phyloP scores from a whole-genome alignment of 164 flowering plant species.

The Malania oleifera region DNA sequence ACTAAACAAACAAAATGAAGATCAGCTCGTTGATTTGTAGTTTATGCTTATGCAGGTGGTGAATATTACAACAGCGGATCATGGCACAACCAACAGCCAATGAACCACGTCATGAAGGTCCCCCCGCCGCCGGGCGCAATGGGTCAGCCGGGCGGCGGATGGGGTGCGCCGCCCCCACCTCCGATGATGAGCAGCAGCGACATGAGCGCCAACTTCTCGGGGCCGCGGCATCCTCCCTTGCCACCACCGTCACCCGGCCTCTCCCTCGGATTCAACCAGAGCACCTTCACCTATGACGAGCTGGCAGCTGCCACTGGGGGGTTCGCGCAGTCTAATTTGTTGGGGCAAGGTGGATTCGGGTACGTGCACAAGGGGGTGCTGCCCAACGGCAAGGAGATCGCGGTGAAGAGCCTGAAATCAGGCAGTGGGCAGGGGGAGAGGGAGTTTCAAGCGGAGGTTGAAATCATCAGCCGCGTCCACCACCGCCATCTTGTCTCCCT shows the following conservation, averaged over 20 bases:
- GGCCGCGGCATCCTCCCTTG: slow-evolving; percentile 16
- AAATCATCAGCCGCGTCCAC: slow-evolving; percentile 81
- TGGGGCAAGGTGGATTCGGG: slow-evolving; percentile 89
- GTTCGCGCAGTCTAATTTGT: slow-evolving; percentile 46
- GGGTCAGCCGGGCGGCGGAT: slow-evolving; percentile 13
- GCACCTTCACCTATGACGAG: slow-evolving; percentile 66
- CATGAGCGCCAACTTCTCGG: slow-evolving; percentile 32
- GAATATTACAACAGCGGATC: slow-evolving; percentile 19
- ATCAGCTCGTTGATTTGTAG: too few species aligned
- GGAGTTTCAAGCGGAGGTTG: slow-evolving; percentile 83
- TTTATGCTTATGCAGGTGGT: slow-evolving; percentile 19
- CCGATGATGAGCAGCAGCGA: slow-evolving; percentile 24
- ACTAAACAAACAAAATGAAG: too few species aligned
- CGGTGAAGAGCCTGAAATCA: slow-evolving; percentile 66
- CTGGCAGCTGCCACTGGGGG: slow-evolving; percentile 55
- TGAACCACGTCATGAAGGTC: slow-evolving; percentile 22
- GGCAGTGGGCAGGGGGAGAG: slow-evolving; percentile 89
- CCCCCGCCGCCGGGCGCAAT: slow-evolving; percentile 21
- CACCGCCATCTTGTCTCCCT: slow-evolving; percentile 80
- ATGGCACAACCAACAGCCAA: slow-evolving; percentile 16
- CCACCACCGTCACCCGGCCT: slow-evolving; percentile 44
- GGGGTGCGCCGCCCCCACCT: slow-evolving; percentile 13
- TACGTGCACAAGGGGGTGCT: slow-evolving; percentile 73
- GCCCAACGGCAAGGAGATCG: slow-evolving; percentile 61
- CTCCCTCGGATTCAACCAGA: slow-evolving; percentile 43